Percentiles rank a stretch among this genome's conserved stretches.
Evolutionary conservation across 495 filamentous ascomycete genomes (phyloP).

Genomic region (Chaetomium cochliodes): DNA sequence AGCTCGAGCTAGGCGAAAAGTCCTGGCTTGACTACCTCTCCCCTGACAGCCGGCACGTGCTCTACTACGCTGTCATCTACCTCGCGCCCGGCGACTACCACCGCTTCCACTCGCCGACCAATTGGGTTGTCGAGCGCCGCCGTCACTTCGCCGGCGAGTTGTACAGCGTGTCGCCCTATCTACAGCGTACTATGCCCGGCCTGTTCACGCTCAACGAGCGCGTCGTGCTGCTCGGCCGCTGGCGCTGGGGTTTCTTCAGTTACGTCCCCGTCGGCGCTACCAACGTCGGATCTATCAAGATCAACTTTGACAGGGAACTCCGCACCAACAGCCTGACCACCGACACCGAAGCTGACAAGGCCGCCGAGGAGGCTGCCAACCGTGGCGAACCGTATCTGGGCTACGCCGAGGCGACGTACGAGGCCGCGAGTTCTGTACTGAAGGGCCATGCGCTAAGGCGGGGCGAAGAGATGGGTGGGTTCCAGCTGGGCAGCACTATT

Average conservation of each 20-base stretch:
- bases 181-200: constrained; percentile 85
- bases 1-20: constrained; percentile 70
- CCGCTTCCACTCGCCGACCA: constrained; percentile 90
- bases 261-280: constrained; percentile 95
- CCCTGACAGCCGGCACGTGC: constrained; percentile 57
- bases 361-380: constrained; percentile 71
- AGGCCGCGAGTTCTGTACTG: constrained; percentile 69
- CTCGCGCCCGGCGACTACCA: constrained; percentile 99
- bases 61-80: constrained; percentile 96
- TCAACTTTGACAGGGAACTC: constrained; percentile 95
- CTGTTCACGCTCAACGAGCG: constrained; percentile 96
- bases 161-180: constrained; percentile 90
- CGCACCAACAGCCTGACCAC: constrained; percentile 88
- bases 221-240: constrained; percentile 87
- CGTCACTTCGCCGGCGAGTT: constrained; percentile 96
- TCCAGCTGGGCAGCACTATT: constrained; percentile 92
- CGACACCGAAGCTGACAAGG: constrained; percentile 81
- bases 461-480: constrained; percentile 97
- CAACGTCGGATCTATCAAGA: constrained; percentile 95
- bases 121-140: constrained; percentile 89
- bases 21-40: constrained; percentile 74
- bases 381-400: constrained; percentile 79
- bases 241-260: constrained; percentile 97
- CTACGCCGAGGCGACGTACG: constrained; percentile 88
- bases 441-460: constrained; percentile 78